Evolutionary conservation across 495 filamentous ascomycete genomes (phyloP).

Genomic region (Lasiosphaeria hispida): DNA sequence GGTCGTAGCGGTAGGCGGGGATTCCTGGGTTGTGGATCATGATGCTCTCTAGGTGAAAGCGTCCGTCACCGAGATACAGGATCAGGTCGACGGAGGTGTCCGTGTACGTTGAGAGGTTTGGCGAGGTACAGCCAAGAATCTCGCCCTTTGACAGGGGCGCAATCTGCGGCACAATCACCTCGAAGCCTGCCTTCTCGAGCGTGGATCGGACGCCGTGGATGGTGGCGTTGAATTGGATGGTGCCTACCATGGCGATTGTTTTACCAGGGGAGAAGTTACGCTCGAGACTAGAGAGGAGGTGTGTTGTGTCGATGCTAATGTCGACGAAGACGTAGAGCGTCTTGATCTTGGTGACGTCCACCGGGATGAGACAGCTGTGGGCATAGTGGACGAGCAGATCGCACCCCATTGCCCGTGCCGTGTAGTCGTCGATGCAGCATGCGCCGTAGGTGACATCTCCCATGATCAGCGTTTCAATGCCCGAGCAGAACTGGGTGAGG

Average conservation of each 20-base stretch:
- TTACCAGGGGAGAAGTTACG: slow-evolving; percentile 83
- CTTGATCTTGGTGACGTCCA: slow-evolving; percentile 91
- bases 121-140: slow-evolving; percentile 93
- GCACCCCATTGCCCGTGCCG: slow-evolving; percentile 87
- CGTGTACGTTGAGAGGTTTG: slow-evolving; percentile 56
- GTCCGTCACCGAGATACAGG: slow-evolving; percentile 90
- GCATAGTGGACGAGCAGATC: slow-evolving; percentile 97
- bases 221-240: slow-evolving; percentile 98
- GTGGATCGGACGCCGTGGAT: slow-evolving; percentile 75
- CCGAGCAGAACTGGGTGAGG: slow-evolving; percentile 88
- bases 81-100: slow-evolving; percentile 66
- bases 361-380: slow-evolving; percentile 92
- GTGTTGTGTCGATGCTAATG: slow-evolving; percentile 87
- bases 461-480: slow-evolving; percentile 92
- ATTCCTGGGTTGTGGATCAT: slow-evolving; percentile 97
- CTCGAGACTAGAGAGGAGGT: slow-evolving; percentile 82
- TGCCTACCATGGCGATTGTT: slow-evolving; percentile 88
- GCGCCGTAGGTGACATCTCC: slow-evolving; percentile 98
- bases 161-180: slow-evolving; percentile 84
- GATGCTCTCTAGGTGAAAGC: slow-evolving; percentile 95
- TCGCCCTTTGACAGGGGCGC: slow-evolving; percentile 90
- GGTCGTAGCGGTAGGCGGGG: slow-evolving; percentile 94
- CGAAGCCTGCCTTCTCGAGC: slow-evolving; percentile 79
- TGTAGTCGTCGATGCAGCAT: slow-evolving; percentile 99
- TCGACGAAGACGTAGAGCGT: slow-evolving; percentile 98